Evolutionary conservation across 306 rosid species (phyloP).

Genomic region (Lupinus albus): DNA sequence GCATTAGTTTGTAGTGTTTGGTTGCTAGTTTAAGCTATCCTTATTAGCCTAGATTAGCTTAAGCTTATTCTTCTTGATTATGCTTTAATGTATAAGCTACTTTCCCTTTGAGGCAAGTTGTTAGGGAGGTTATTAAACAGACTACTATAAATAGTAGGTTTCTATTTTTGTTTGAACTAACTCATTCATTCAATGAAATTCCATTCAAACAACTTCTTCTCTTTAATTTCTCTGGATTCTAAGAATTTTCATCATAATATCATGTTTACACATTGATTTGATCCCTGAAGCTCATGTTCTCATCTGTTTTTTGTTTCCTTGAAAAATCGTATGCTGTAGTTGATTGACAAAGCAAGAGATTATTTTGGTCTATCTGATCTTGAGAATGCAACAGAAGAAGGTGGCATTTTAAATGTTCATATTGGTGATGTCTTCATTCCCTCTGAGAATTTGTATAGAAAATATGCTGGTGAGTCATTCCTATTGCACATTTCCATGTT

Average conservation of each 20-base stretch:
- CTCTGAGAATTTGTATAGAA: slow-evolving; percentile 55
- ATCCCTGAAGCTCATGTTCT: slow-evolving; percentile 23
- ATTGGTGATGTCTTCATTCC: slow-evolving; percentile 79
- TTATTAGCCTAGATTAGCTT: too few species aligned
- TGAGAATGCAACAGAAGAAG: slow-evolving; percentile 74
- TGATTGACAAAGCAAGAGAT: slow-evolving; percentile 84
- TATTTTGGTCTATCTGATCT: slow-evolving; percentile 75
- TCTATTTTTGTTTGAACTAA: too few species aligned
- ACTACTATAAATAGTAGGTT: too few species aligned
- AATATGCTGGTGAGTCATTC: slow-evolving; percentile 78
- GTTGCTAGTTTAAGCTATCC: too few species aligned
- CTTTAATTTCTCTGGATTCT: too few species aligned
- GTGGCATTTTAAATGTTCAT: slow-evolving; percentile 76
- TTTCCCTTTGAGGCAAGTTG: too few species aligned
- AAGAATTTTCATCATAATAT: slow-evolving; percentile 10
- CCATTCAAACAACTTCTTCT: too few species aligned
- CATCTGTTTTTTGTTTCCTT: slow-evolving; percentile 32
- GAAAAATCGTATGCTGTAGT: slow-evolving; percentile 50
- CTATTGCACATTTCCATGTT: slow-evolving; percentile 30
- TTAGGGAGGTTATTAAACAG: too few species aligned
- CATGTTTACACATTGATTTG: slow-evolving; percentile 16
- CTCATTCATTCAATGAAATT: too few species aligned
- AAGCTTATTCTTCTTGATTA: too few species aligned
- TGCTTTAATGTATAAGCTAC: too few species aligned
- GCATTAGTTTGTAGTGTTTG: too few species aligned